Base-by-base conservation (phyloP, 129 eudicot genomes). In the Centaurea solstitialis region DNA sequence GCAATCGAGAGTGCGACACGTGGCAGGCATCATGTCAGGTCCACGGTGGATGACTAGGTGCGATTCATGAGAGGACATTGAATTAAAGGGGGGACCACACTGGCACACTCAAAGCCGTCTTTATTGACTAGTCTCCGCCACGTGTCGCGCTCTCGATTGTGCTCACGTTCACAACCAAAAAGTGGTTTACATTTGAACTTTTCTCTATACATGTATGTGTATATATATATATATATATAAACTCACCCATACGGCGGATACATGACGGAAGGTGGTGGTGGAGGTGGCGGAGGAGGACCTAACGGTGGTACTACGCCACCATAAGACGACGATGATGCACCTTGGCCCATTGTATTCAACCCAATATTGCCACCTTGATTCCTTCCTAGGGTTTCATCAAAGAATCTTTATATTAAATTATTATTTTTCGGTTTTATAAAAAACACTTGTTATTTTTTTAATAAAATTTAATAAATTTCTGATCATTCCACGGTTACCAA, bases 241-340 rank as follows among this genome's bases (percentile, higher is more conserved):
- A 80, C 91, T 85, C 74, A 94, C 98, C 97, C 97, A 76, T 92
- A 94, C 6, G 97, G 98, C 37, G 97, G 96, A 88, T 92, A 94
- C 50, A 94, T 81, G 75, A 86, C 90, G 70, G 98, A 90, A 11
- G 88, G 78, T 17, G 95, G 89, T 73, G 92, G 85, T 53, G 91
- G 86, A 1, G 97, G 87, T 76, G 92, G 94, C 15, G 85, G 87
- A 30, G 90, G 90, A 24, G 86, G 88, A 68, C 83, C 89, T 59
- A 84, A 62, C 35, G 87, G 87, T 33, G 80, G 76, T 65, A 87
- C 82, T 8, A 86, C 85, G 71, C 97, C 97, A 82, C 97, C 81
- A 77, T 83, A 87, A 3, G 91, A 82, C 69, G 96, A 82, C 77
- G 97, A 74, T 35, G 91, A 80, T 87, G 88, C 86, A 22, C 90